phyloP scores from a whole-genome alignment of 805 yeast species.

The Monosporozyma unispora region DNA sequence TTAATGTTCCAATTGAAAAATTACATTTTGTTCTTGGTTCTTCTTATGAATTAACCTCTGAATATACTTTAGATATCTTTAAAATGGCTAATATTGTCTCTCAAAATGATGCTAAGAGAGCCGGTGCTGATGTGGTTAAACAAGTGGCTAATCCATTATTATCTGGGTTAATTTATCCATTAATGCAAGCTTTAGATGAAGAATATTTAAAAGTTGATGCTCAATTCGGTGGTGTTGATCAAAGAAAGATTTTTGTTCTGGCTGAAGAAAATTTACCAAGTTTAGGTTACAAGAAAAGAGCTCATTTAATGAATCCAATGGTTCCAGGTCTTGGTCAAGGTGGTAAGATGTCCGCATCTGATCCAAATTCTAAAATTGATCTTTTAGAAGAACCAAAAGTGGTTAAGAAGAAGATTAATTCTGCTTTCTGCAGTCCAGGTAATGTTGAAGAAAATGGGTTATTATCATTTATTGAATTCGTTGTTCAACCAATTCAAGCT shows the following conservation, averaged over 20 bases:
- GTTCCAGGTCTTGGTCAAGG: slow-evolving; percentile 97
- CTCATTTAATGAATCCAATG: slow-evolving; percentile 98
- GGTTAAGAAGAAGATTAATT: slow-evolving; percentile 81
- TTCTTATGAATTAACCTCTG: slow-evolving; percentile 69
- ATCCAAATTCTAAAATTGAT: slow-evolving; percentile 96
- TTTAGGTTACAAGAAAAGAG: slow-evolving; percentile 92
- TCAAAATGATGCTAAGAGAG: slow-evolving; percentile 95
- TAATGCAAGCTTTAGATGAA: slow-evolving; percentile 98
- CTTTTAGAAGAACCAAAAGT: slow-evolving; percentile 78
- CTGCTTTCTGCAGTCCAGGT: slow-evolving; percentile 96
- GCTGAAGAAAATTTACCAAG: slow-evolving; percentile 89
- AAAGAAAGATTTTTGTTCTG: slow-evolving; percentile 91
- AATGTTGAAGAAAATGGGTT: slow-evolving; percentile 85
- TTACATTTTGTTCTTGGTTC: slow-evolving; percentile 81
- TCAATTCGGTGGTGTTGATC: slow-evolving; percentile 99
- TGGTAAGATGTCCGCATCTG: slow-evolving; percentile 98
- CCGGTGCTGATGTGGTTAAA: slow-evolving; percentile 99
- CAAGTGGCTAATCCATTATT: slow-evolving; percentile 92
- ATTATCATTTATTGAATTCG: slow-evolving; percentile 75
- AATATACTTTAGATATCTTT: slow-evolving; percentile 85
- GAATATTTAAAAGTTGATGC: slow-evolving; percentile 80
- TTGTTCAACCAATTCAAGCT: slow-evolving; percentile 77
- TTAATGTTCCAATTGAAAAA: slow-evolving; percentile 87
- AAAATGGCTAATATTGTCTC: slow-evolving; percentile 75
- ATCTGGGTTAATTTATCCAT: slow-evolving; percentile 90